Evolutionary conservation across 2,329 filamentous ascomycete genomes (phyloP).

Genomic region (Sporothrix brasiliensis): DNA sequence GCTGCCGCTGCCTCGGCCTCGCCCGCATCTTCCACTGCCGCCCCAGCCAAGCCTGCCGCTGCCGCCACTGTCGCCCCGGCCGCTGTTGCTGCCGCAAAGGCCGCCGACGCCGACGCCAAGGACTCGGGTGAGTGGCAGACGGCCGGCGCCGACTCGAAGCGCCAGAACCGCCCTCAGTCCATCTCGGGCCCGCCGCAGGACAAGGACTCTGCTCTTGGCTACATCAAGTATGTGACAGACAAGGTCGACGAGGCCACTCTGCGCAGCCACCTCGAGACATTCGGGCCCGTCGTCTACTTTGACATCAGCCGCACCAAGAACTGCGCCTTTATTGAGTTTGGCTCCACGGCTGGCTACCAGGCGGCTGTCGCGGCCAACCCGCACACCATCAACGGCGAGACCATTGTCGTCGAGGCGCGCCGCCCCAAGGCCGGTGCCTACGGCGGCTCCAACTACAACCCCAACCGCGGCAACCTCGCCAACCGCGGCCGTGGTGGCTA

Average conservation of each 20-base stretch:
- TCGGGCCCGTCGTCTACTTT: slow-evolving; percentile 71
- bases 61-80: slow-evolving; percentile 54
- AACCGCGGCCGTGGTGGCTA: slow-evolving; percentile 69
- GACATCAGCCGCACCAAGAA: slow-evolving; percentile 88
- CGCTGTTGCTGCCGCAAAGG: slow-evolving; percentile 38
- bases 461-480: slow-evolving; percentile 62
- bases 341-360: slow-evolving; percentile 76
- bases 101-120: slow-evolving; percentile 45
- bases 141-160: slow-evolving; percentile 79
- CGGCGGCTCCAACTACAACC: slow-evolving; percentile 67
- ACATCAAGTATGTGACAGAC: slow-evolving; percentile 94
- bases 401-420: slow-evolving; percentile 85
- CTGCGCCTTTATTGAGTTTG: slow-evolving; percentile 96
- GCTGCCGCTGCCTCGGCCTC: slow-evolving; percentile 56
- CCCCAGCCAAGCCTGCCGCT: slow-evolving; percentile 41
- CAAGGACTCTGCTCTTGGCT: slow-evolving; percentile 78
- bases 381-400: slow-evolving; percentile 79
- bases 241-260: slow-evolving; percentile 78
- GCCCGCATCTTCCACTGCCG: slow-evolving; percentile 56
- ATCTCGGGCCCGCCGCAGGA: slow-evolving; percentile 62
- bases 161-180: slow-evolving; percentile 74
- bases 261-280: slow-evolving; percentile 69
- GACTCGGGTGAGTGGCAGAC: slow-evolving; percentile 82
- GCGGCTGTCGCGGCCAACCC: slow-evolving; percentile 83
- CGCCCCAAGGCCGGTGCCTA: slow-evolving; percentile 73